Evolutionary conservation across 2,329 filamentous ascomycete genomes (phyloP), one percentile per base, ranked within the genome.

Genomic region (Alternaria gansuensis): DNA sequence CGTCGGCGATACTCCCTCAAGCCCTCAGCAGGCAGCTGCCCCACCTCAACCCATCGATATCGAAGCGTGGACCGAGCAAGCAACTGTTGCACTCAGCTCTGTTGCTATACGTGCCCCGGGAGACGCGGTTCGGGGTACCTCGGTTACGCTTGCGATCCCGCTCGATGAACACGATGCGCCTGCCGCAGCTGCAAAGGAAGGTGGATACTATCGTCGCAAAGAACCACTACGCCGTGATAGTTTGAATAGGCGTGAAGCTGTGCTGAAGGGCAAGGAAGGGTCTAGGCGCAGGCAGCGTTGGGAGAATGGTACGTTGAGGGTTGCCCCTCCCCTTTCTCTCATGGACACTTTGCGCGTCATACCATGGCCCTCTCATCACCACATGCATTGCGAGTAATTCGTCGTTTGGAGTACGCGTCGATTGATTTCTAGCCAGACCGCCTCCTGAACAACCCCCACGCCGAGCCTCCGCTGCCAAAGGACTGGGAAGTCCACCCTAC

Each of bases 241-340:
- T 67, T 69, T 86, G 70, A 87, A 87, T 71, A 79, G 85, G 51
- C 88, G 93, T 17, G 92, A 97, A 65, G 86, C 88, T 2, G 74
- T 96, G 51, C 82, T 95, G 31, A 96, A 93, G 80, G 94, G 94
- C 56, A 96, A 96, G 68, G 93, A 97, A 77, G 94, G 94, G 33
- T 94, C 88, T 69, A 86, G 94, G 34, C 88, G 94, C 71, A 85
- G 94, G 49, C 89, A 94, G 69, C 85, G 94, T 55, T 98, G 93
- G 93, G 95, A 99, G 82, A 99, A 98, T 78, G 91, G 92, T 96
- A 75, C 53, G 51, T 65, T 21, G 50, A 52, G 45, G 58, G 41
- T 43, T 43, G 39, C 48, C 54, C 48, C 49, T 50, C 29, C 41
- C 51, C 52, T 21, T 48, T 53, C 55, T 45, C 59, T 62, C 43